Base-by-base conservation (phyloP, 139 green algal genomes). In the Chlamydomonas schloesseri region DNA sequence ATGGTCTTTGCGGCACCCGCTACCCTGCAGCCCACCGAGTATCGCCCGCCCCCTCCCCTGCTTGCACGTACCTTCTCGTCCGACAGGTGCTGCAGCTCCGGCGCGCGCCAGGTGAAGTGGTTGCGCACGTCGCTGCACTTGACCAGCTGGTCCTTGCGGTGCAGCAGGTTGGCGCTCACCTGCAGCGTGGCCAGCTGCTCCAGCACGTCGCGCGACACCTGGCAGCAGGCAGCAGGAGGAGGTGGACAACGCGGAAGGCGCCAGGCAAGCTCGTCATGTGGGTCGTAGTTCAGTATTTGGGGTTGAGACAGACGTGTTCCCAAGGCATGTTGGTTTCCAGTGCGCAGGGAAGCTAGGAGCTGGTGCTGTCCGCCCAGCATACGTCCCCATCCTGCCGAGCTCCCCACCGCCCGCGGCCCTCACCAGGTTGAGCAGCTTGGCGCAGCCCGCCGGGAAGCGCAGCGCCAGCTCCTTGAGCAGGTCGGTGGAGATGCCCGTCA, bases 81-180 rank as follows among this genome's bases (percentile, higher is more conserved):
- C n/a, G 42, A 14, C 64, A 84, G 78, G 64, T 84, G 78, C 46
- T 84, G 68, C 53, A 87, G 53, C 81, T 87, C 81, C 69, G 34
- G 53, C 28, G 69, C 69, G 23, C 69, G 50, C 81, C 81, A 87
- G 33, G 81, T 87, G 81, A 87, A 87, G 55, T 80, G 81, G 81
- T 87, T 78, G 21, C 69, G 53, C 50, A 87, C 81, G 69, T n/a
- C 34, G 57, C 46, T 71, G 81, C 69, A 80, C 70, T 87, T 87
- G 69, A 87, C 81, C n/a, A 87, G 88, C 75, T 94, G 53, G 83
- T 92, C 92, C 37, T 91, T 91, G 67, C 93, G 94, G 74, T 96
- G 97, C 24, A 97, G 95, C 62, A 98, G 75, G 28, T 73, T 93
- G 79, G 97, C 91, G 26, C 94, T 93, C 31, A 96, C 90, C 86